Conservation (phyloP, 2,329 filamentous ascomycete genomes). For the Colletotrichum sansevieriae region DNA sequence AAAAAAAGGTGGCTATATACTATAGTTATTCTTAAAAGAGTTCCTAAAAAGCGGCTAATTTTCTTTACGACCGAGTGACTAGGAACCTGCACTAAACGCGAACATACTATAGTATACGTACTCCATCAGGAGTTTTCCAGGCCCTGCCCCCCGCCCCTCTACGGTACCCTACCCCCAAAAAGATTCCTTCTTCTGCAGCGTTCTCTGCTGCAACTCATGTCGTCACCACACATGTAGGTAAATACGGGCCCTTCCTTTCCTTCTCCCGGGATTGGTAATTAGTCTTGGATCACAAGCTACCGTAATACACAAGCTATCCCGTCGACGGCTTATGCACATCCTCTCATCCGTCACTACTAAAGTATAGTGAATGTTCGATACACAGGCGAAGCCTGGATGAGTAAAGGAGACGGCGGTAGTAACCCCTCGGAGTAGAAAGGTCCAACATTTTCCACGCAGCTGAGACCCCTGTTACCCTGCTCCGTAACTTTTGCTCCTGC, state of each 20-base stretch:
- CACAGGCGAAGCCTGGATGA: too few relatives aligned
- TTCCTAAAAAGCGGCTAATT: too few relatives aligned
- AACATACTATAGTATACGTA: background rate
- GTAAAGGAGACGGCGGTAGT: background rate
- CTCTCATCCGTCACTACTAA: background rate
- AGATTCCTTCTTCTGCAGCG: too few relatives aligned
- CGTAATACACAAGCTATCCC: background rate
- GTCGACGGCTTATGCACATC: background rate
- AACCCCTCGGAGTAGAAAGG: background rate
- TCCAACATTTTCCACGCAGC: background rate
- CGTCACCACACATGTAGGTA: constrained; percentile 20
- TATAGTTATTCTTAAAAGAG: too few relatives aligned
- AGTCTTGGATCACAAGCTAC: background rate
- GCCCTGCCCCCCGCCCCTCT: background rate
- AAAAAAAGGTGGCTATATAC: too few relatives aligned
- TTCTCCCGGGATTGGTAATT: background rate
- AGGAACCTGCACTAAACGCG: too few relatives aligned
- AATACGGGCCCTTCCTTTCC: background rate
- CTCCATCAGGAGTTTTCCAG: background rate
- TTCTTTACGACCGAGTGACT: too few relatives aligned
- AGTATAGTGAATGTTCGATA: too few relatives aligned
- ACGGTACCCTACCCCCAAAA: background rate
- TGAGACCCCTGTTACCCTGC: background rate
- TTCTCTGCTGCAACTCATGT: constrained; percentile 11
- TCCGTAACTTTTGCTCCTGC: background rate